A percentile compares a stretch with the other conserved stretches of the same genome.
These are phyloP conservation scores for Geum urbanum DNA, from an alignment of 306 rosid species.

Conservation along the genomic window DNA sequence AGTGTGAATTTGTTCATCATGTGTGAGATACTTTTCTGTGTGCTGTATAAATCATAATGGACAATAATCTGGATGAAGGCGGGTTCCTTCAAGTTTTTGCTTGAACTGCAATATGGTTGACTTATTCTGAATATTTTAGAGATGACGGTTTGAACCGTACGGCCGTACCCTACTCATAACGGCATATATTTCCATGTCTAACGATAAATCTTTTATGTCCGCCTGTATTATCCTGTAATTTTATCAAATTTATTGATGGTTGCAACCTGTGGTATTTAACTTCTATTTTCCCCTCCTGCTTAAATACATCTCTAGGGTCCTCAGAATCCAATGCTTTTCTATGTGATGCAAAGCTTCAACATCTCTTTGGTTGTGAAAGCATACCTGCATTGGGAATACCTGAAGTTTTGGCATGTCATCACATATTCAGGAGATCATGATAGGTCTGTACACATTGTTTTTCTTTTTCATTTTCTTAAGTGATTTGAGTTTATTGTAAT, in stretches of 20 bases:
- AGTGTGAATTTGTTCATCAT: background rate
- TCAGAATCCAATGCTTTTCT: constrained; percentile 53
- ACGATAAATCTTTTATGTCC: background rate
- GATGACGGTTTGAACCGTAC: background rate
- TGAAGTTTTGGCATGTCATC: constrained; percentile 64
- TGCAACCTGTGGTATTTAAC: too few species aligned
- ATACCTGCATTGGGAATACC: constrained; percentile 72
- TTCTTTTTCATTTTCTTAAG: constrained; percentile 28
- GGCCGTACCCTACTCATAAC: background rate
- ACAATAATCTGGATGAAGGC: too few species aligned
- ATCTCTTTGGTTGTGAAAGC: constrained; percentile 75
- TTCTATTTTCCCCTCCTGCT: background rate
- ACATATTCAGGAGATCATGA: constrained; percentile 66
- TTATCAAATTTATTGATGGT: constrained; percentile 4
- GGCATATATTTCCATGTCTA: background rate
- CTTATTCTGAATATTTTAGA: constrained; percentile 3
- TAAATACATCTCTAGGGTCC: constrained; percentile 57
- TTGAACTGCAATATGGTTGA: too few species aligned
- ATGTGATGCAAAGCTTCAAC: constrained; percentile 74
- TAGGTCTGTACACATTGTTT: constrained; percentile 17
- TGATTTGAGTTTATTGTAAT: constrained; percentile 28
- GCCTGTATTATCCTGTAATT: background rate
- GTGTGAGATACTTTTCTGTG: too few species aligned
- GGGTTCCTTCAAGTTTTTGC: too few species aligned
- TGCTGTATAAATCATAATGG: too few species aligned